A percentile compares a stretch with the other conserved stretches of the same genome.
These are phyloP conservation scores for Bretschneidera sinensis DNA, from an alignment of 345 rosid species.

Conservation along the genomic window DNA sequence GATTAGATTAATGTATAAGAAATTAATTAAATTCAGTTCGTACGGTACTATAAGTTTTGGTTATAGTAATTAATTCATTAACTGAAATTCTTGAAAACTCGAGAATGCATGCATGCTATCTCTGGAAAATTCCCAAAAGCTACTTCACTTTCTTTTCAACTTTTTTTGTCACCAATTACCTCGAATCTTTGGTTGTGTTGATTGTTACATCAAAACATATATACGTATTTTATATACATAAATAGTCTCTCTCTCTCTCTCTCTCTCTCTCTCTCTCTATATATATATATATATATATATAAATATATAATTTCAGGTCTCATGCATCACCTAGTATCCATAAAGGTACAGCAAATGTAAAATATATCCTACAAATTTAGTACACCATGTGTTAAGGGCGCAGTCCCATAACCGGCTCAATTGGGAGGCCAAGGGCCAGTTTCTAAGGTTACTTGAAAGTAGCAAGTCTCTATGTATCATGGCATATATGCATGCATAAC, in stretches of 20 bases:
- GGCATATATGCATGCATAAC: neutral
- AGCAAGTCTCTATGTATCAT: neutral
- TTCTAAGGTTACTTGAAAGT: neutral
- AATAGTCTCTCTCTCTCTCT: no score
- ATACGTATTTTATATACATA: slow-evolving; percentile 5
- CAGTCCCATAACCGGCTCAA: slow-evolving; percentile 13
- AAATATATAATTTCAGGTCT: no score
- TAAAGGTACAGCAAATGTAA: no score
- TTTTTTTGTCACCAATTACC: slow-evolving; percentile 8
- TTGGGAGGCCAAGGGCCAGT: slow-evolving; percentile 25
- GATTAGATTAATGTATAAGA: no score
- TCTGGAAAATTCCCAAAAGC: slow-evolving; percentile 13
- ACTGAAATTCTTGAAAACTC: neutral
- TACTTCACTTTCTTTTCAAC: neutral
- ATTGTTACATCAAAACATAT: slow-evolving; percentile 2
- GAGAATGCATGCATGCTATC: slow-evolving; percentile 4
- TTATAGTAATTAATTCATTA: no score
- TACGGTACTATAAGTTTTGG: no score
- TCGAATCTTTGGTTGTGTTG: slow-evolving; percentile 28
- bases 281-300: no score
- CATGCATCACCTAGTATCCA: no score
- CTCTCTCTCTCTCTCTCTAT: no score
- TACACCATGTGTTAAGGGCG: no score
- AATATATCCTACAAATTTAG: no score
- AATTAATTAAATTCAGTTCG: no score